Evolutionary conservation across 371 early-diverging fungal species (phyloP), one percentile per base, ranked within the genome.

Genomic region (Rhizopus sp.): DNA sequence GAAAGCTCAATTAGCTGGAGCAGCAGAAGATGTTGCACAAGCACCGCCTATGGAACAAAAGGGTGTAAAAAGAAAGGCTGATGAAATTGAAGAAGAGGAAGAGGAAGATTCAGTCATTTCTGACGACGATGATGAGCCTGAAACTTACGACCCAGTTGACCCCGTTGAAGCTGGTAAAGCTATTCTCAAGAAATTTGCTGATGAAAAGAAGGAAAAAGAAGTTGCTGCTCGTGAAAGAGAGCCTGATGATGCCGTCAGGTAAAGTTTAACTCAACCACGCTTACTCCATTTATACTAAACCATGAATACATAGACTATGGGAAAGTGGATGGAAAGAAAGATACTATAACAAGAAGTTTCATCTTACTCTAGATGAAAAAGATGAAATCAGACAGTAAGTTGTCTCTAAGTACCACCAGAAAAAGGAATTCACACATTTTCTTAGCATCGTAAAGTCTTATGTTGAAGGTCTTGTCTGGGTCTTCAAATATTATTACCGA

Each of bases 381-480:
- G 83, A 80, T 34, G 84, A 78, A 16, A 83, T 83, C 4, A 61
- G 60, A 62, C 63, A 84, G 84, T 85, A 78, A 70, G 81, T 70
- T 3, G 6, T 34, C 32, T 16, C 29, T 7, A 17, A 15, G 37
- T 7, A 23, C 23, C 2, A 23, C 23, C 23, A 23, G 23, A n/a
- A 17, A 13, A 23, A 44, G 30, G 10, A 34, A n/a, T 12, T 48
- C 9, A n/a, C 34, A 16, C 8, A 33, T 10, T n/a, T 33, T 50
- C 34, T 55, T 68, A 84, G 88, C 12, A 78, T 97, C 57, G 95
- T 90, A 10, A 85, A 85, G 52, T 85, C 89, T 50, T 99, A 99
- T 63, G 85, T 98, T 42, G 94, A 96, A 69, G 99, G 99, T n/a
- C 81, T 99, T 34, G 90, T 92, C 62, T 99, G 99, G 99, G 96